These are phyloP conservation scores for Sporothrix globosa DNA, from an alignment of 2,329 filamentous ascomycete species.

Conservation along the genomic window DNA sequence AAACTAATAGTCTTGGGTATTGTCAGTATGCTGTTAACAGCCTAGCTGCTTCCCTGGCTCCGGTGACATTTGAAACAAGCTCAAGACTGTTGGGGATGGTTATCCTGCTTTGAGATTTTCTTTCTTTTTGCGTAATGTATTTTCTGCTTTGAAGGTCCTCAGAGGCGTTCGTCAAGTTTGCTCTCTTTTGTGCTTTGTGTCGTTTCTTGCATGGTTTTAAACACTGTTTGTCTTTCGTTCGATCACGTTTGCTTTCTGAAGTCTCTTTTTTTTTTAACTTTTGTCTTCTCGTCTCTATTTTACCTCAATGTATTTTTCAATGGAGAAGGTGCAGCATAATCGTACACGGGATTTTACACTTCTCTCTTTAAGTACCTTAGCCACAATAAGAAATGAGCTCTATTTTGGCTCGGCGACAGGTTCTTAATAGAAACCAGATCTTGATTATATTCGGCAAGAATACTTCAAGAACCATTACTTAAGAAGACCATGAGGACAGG, in stretches of 20 bases:
- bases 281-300: slow-evolving; percentile 7
- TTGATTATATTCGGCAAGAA: too few relatives aligned
- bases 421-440: too few relatives aligned
- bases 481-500: background rate
- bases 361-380: slow-evolving; percentile 28
- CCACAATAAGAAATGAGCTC: slow-evolving; percentile 27
- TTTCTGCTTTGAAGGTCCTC: background rate
- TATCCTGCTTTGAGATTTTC: too few relatives aligned
- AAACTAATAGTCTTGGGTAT: background rate
- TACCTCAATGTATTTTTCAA: background rate
- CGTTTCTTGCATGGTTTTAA: background rate
- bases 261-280: background rate
- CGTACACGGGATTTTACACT: slow-evolving; percentile 36
- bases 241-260: background rate
- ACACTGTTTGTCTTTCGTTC: slow-evolving; percentile 5
- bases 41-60: background rate
- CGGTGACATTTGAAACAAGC: too few relatives aligned
- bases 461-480: too few relatives aligned
- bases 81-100: too few relatives aligned
- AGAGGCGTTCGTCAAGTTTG: background rate
- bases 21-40: background rate
- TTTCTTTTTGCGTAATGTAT: background rate
- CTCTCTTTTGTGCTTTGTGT: background rate
- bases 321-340: slow-evolving; percentile 22
- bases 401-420: too few relatives aligned